A percentile compares a stretch with the other conserved stretches of the same genome.
Evolutionary conservation across 768 basidiomycete genomes (phyloP).

Genomic region (Suillus placidus): DNA sequence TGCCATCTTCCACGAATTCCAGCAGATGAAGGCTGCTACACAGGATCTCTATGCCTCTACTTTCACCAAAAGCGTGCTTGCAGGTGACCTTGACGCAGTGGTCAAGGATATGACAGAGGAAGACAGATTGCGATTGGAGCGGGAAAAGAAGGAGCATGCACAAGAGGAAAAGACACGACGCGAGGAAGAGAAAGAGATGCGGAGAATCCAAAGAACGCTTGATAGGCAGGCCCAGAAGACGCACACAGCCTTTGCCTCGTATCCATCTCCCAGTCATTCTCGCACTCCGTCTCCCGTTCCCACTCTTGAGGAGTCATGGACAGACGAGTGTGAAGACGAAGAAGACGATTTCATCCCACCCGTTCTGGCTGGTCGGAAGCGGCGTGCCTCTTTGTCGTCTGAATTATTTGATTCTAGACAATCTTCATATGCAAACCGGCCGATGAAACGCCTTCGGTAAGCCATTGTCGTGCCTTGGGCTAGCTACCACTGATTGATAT

Average conservation of each 20-base stretch:
- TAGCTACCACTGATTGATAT: neutral
- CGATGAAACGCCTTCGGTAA: conserved; percentile 29
- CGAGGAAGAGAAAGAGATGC: conserved; percentile 12
- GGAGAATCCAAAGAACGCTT: conserved; percentile 1
- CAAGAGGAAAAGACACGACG: neutral
- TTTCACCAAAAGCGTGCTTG: conserved; percentile 31
- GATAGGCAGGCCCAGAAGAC: conserved; percentile 3
- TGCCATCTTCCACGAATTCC: conserved; percentile 25
- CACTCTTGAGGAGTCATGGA: conserved; percentile 8
- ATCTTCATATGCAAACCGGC: conserved; percentile 6
- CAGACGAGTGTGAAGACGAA: conserved; percentile 21
- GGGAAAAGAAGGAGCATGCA: conserved; percentile 20
- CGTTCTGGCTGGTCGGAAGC: conserved; percentile 26
- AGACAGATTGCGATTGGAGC: neutral
- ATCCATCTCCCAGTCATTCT: conserved; percentile 23
- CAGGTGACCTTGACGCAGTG: conserved; percentile 29
- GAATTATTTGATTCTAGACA: neutral
- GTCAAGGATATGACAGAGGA: conserved; percentile 33
- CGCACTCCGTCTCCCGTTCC: conserved; percentile 14
- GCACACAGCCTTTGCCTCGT: conserved; percentile 1
- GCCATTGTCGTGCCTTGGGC: no score
- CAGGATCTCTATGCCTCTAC: conserved; percentile 33
- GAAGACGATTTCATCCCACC: conserved; percentile 15
- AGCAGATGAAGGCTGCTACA: conserved; percentile 30
- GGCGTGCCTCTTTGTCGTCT: conserved; percentile 8